These are phyloP conservation scores for Dacryopinax spathularia DNA, from an alignment of 768 basidiomycete species.

Conservation along the genomic window DNA sequence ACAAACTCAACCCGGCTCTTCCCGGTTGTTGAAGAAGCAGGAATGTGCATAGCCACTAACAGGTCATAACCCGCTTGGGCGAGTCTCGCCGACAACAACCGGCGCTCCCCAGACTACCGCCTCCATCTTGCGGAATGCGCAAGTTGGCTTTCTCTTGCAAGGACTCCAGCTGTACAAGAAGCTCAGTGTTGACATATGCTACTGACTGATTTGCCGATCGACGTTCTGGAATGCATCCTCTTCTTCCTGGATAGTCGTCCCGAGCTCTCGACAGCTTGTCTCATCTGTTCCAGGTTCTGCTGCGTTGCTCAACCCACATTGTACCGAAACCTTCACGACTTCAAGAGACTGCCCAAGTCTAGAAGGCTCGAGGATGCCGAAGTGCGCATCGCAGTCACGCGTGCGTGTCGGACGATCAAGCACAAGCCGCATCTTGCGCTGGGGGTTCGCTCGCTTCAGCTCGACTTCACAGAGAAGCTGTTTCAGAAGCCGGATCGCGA, in stretches of 20 bases:
- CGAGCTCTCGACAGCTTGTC: neutral
- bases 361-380: neutral
- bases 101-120: no score
- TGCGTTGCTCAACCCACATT: neutral
- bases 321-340: neutral
- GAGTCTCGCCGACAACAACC: no score
- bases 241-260: neutral
- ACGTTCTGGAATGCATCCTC: neutral
- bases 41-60: no score
- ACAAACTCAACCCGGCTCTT: no score
- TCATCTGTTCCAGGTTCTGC: neutral
- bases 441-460: neutral
- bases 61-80: no score
- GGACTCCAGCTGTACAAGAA: no score
- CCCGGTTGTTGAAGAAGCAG: no score
- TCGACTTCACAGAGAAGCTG: conserved; percentile 2
- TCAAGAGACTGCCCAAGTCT: neutral
- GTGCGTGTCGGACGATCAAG: neutral
- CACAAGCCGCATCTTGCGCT: neutral
- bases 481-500: conserved; percentile 1
- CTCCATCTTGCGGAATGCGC: no score
- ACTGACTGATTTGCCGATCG: neutral
- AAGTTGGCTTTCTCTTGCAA: no score
- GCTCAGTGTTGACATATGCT: neutral
- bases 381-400: neutral